Base-by-base conservation (phyloP, 202 grass and related monocot species). In the Panicum virgatum region DNA sequence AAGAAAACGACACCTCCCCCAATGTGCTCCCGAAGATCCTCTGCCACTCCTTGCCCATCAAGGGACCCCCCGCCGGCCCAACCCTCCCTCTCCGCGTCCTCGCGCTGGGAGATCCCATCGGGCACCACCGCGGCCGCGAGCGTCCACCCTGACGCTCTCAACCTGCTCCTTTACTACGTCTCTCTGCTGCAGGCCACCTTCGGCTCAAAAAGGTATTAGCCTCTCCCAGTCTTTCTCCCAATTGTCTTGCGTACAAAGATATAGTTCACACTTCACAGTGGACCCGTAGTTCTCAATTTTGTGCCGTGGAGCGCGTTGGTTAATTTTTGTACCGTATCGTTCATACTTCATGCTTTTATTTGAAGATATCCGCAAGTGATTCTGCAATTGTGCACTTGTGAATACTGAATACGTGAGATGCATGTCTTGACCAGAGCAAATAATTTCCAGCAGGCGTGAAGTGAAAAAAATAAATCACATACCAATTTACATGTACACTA, bases 1-100 rank as follows among this genome's bases (percentile, higher is more conserved):
- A 91, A 86, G 86, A 12, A 3, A 77, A 80, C 56, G 18, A 4
- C 1, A 6, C 86, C 18, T 63, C 87, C 42, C 58, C 92, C 11
- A 92, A 98, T 78, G 90, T 98, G 52, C 90, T 98, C 16, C 95
- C 95, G 7, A 92, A 98, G 86, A 91, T 98, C 82, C 92, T 98
- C 74, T 92, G 95, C 72, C 95, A 98, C 88, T 86, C 88, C 27
- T 32, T 98, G 32, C 90, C 95, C 46, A 85, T 98, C 54, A 89
- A 89, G 81, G 79, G 20, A 32, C 75, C 54, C 86, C 4, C 66
- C 80, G 3, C 62, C 26, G 0, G 32, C 75, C 7, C 84, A 88
- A 11, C 26, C 90, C 40, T 89, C 92, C 27, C 84, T 98, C 25
- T 65, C 74, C 12, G 82, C 86, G 16, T 79, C 88, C 53, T 89